Conservation (phyloP, 495 filamentous ascomycete species). For the Annulohypoxylon moriforme region DNA sequence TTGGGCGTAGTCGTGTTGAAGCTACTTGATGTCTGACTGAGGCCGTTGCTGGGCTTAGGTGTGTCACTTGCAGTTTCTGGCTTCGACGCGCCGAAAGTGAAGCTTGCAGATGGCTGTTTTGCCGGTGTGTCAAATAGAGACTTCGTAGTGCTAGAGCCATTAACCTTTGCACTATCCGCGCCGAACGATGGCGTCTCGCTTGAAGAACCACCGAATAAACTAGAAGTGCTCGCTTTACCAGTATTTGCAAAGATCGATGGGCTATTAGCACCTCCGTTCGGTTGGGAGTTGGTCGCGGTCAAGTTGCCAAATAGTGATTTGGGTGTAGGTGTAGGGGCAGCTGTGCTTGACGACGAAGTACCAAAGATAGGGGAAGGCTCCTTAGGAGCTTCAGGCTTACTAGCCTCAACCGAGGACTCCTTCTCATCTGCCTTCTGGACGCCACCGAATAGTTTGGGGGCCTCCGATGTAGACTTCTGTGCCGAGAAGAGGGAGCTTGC, state of each 20-base stretch:
- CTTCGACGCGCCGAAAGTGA: slow-evolving; percentile 48
- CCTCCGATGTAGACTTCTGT: slow-evolving; percentile 24
- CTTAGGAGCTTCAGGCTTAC: slow-evolving; percentile 32
- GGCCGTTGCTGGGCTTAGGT: slow-evolving; percentile 13
- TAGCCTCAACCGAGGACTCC: slow-evolving; percentile 37
- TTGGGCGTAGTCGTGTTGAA: slow-evolving; percentile 22
- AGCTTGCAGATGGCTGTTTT: slow-evolving; percentile 46
- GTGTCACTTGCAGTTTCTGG: slow-evolving; percentile 8
- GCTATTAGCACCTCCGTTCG: neutral
- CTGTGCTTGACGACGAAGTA: slow-evolving; percentile 30
- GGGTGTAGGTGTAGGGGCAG: slow-evolving; percentile 14
- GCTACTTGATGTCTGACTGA: slow-evolving; percentile 29
- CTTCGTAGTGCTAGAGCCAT: slow-evolving; percentile 34
- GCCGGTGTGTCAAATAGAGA: slow-evolving; percentile 34
- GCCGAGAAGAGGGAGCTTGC: slow-evolving; percentile 29
- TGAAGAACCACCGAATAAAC: slow-evolving; percentile 47
- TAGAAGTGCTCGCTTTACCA: slow-evolving; percentile 19
- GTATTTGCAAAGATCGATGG: slow-evolving; percentile 15
- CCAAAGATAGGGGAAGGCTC: slow-evolving; percentile 45
- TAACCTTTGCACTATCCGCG: slow-evolving; percentile 11
- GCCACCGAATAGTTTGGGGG: slow-evolving; percentile 40
- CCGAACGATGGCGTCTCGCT: slow-evolving; percentile 25
- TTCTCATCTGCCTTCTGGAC: slow-evolving; percentile 45
- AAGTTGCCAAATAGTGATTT: slow-evolving; percentile 24
- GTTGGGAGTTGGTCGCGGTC: neutral